phyloP scores from a whole-genome alignment of 176 grass and related monocot genomes.

The Stipa capillata region DNA sequence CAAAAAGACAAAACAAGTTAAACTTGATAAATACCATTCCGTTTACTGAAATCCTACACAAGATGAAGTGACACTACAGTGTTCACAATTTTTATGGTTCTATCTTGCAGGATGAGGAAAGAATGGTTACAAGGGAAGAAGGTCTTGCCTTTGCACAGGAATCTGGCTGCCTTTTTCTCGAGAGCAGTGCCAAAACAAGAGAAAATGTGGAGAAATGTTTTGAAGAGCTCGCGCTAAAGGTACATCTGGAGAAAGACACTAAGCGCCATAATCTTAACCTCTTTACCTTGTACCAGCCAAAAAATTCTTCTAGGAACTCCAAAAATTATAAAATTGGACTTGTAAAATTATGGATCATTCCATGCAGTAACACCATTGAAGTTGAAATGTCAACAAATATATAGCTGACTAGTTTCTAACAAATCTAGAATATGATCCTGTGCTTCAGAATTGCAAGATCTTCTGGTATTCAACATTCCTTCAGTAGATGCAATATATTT shows the following conservation, averaged over 20 bases:
- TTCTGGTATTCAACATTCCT: not conserved
- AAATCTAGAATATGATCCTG: not conserved
- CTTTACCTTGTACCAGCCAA: constrained; percentile 4
- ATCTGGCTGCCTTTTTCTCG: constrained; percentile 75
- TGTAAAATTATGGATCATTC: not conserved
- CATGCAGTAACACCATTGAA: not conserved
- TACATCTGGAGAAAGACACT: constrained; percentile 29
- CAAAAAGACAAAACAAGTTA: not conserved
- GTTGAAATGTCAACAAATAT: not conserved
- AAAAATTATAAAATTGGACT: not conserved
- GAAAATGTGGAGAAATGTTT: constrained; percentile 92
- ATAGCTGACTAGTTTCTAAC: not conserved
- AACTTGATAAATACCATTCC: not conserved
- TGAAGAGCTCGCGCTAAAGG: constrained; percentile 90
- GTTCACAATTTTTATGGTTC: constrained; percentile 11
- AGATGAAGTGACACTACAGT: not conserved
- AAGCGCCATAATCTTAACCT: not conserved
- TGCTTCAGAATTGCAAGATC: not conserved
- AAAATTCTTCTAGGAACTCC: not conserved
- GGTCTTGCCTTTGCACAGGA: constrained; percentile 78
- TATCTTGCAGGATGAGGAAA: constrained; percentile 63
- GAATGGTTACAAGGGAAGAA: constrained; percentile 89
- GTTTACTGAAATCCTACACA: not conserved
- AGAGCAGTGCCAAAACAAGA: constrained; percentile 94
- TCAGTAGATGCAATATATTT: not conserved